phyloP scores from a whole-genome alignment of 371 early-diverging fungal genomes.

The Vairimorpha necatrix region DNA sequence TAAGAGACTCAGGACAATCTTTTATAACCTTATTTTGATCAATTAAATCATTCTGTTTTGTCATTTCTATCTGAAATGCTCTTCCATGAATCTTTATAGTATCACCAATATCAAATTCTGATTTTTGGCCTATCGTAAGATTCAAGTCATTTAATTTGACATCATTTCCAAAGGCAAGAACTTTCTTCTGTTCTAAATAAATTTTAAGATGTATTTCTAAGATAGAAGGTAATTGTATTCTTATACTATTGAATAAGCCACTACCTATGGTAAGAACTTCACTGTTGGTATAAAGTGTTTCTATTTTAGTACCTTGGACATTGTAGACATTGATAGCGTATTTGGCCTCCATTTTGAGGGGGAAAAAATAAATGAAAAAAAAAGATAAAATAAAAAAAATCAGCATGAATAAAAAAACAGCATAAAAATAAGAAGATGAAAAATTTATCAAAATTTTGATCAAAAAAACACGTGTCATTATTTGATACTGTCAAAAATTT shows the following conservation, averaged over 20 bases:
- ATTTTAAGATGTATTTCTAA: constrained; percentile 6
- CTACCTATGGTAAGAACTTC: background rate
- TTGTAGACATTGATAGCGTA: background rate
- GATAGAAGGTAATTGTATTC: constrained; percentile 12
- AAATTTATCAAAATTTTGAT: no score
- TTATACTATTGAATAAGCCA: background rate
- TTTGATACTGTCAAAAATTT: no score
- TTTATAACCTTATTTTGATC: background rate
- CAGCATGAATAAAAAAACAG: no score
- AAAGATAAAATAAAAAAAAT: background rate
- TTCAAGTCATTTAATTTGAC: background rate
- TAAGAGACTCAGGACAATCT: background rate
- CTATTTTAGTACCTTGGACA: background rate
- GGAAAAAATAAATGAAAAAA: background rate
- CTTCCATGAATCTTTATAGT: background rate
- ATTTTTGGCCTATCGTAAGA: background rate
- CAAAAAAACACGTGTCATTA: no score
- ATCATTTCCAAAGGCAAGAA: background rate
- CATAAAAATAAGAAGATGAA: no score
- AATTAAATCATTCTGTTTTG: background rate
- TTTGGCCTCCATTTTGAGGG: background rate
- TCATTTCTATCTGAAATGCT: background rate
- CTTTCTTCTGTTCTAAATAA: background rate
- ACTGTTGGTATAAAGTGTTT: background rate
- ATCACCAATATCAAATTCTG: constrained; percentile 8